Evolutionary conservation across 2,329 filamentous ascomycete genomes (phyloP), one percentile per base, ranked within the genome.

Genomic region (Colletotrichum tamarilloi): DNA sequence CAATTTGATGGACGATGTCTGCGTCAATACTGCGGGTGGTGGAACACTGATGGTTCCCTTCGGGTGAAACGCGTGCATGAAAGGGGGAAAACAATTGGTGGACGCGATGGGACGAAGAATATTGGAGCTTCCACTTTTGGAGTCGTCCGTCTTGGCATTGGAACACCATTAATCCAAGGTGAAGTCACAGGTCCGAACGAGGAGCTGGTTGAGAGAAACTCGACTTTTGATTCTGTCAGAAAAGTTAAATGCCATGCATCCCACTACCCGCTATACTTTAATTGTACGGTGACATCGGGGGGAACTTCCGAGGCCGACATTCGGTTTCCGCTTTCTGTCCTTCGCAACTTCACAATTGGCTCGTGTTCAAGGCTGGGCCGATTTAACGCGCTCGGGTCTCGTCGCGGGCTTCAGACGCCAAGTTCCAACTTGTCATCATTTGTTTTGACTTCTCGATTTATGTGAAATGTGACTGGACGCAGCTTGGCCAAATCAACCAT

Each of bases 101-200:
- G 55, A 28, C n/a, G 65, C 14, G 14, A 22, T 46, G 24, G 3
- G 42, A 64, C 58, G 38, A 55, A 30, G 30, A 26, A 46, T 7
- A 28, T 65, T 55, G 26, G 62, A 59, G 62, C 67, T 70, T 71
- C 67, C 67, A 42, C 38, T 66, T 62, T 57, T 19, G 67, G 67
- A 42, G 46, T 62, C 67, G 60, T 60, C 60, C 60, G 67, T 70
- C 71, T 73, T 73, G 67, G 71, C 71, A 42, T 6, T 38, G 55
- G 60, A 56, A 66, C 35, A 60, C 57, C 67, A n/a, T 59, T 32
- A 32, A 7, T 49, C 60, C 1, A n/a, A 28, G 55, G 46, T 60
- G 46, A 46, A 60, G 32, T 60, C 42, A 65, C 55, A 12, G 35
- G 42, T 32, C 5, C 5, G 46, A 49, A 35, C n/a, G 42, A 52